Evolutionary conservation across 164 flowering plant genomes (phyloP).

Genomic region (Platanus orientalis): DNA sequence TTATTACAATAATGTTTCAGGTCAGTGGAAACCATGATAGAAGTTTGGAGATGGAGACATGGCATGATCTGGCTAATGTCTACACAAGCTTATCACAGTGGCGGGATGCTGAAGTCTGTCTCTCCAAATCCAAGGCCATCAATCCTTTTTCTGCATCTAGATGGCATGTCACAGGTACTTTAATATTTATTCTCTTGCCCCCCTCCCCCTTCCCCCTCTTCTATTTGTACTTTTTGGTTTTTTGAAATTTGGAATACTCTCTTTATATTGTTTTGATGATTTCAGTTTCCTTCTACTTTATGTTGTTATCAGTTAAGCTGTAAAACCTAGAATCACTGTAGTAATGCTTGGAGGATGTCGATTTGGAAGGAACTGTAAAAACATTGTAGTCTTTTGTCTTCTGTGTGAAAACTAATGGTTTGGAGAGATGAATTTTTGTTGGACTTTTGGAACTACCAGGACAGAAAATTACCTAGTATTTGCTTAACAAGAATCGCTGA

Average conservation of each 20-base stretch:
- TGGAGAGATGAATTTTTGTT: too few species aligned
- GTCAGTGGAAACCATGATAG: constrained; percentile 31
- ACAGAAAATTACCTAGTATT: too few species aligned
- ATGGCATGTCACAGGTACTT: constrained; percentile 70
- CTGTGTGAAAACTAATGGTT: neutral
- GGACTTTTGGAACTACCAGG: too few species aligned
- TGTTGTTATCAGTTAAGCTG: neutral
- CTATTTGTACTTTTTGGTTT: constrained; percentile 1
- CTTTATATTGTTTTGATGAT: too few species aligned
- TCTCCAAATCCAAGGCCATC: constrained; percentile 58
- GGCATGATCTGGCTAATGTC: constrained; percentile 87
- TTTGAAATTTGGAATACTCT: neutral
- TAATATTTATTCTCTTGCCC: neutral
- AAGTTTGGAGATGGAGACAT: constrained; percentile 74
- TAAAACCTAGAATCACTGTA: neutral
- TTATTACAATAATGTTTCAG: constrained; percentile 29
- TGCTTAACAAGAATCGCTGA: too few species aligned
- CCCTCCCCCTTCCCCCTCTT: too few species aligned
- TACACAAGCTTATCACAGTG: constrained; percentile 81
- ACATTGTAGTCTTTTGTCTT: neutral
- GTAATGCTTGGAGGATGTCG: neutral
- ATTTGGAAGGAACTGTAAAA: neutral
- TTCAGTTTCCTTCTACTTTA: neutral
- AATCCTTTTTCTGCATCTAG: constrained; percentile 68
- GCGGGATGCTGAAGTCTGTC: constrained; percentile 88